phyloP scores from a whole-genome alignment of 495 filamentous ascomycete genomes.

The Penicillium egyptiacum region DNA sequence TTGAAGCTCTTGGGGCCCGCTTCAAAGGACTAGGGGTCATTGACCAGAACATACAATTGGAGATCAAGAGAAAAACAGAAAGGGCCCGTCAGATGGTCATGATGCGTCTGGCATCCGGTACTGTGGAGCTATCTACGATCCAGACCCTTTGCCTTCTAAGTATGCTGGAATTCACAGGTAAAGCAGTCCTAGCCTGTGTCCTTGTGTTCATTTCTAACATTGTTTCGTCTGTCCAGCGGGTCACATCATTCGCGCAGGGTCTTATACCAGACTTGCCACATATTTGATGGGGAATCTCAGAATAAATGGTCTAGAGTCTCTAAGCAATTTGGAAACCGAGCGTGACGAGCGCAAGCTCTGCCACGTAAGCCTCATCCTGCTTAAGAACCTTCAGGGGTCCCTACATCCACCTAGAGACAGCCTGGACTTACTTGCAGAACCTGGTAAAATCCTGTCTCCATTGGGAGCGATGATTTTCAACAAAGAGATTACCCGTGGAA shows the following conservation, averaged over 20 bases:
- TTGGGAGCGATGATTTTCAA: constrained; percentile 10
- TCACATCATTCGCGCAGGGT: constrained; percentile 38
- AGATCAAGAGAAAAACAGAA: constrained; percentile 30
- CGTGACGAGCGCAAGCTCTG: constrained; percentile 41
- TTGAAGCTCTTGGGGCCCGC: constrained; percentile 38
- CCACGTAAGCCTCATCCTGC: constrained; percentile 39
- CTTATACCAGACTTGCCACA: constrained; percentile 36
- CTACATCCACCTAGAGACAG: constrained; percentile 12
- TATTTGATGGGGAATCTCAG: constrained; percentile 39
- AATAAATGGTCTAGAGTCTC: constrained; percentile 19
- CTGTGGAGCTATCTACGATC: constrained; percentile 43
- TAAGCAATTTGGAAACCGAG: constrained; percentile 26
- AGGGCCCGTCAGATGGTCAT: constrained; percentile 32
- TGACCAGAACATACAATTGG: constrained; percentile 11
- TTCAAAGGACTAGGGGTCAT: constrained; percentile 23
- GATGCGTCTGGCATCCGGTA: constrained; percentile 32
- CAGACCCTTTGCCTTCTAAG: constrained; percentile 44
- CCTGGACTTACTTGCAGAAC: not conserved
- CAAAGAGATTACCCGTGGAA: constrained; percentile 3
- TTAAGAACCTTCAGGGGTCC: constrained; percentile 37
- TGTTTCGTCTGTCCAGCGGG: constrained; percentile 26
- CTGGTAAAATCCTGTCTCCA: not conserved
- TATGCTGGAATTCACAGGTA: constrained; percentile 45
- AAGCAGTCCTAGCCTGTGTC: not conserved
- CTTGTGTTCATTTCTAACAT: not conserved